Evolutionary conservation across 176 grass and related monocot genomes (phyloP).

Genomic region (Phoenix dactylifera): DNA sequence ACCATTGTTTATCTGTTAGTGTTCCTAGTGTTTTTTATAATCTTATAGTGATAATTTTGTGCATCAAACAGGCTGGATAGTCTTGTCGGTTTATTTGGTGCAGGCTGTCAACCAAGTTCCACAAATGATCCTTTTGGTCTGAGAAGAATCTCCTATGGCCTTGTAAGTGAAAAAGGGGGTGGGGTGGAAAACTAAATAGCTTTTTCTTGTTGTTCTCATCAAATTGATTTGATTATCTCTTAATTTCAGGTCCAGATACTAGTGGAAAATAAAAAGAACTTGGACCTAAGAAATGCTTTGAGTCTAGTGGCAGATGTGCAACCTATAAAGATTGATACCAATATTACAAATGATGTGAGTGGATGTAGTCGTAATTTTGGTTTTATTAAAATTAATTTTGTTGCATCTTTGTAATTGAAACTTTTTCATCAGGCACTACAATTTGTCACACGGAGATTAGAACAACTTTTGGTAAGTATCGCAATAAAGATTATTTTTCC

Average conservation of each 20-base stretch:
- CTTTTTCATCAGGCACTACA: conserved; percentile 49
- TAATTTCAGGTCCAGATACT: conserved; percentile 79
- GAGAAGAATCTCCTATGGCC: conserved; percentile 79
- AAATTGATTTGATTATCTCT: conserved; percentile 28
- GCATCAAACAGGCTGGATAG: conserved; percentile 66
- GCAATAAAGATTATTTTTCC: not conserved
- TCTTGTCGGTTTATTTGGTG: conserved; percentile 93
- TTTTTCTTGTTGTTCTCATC: conserved; percentile 6
- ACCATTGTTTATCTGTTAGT: too few relatives aligned
- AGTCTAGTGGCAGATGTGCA: conserved; percentile 55
- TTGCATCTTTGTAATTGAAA: conserved; percentile 20
- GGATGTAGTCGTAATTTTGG: conserved; percentile 13
- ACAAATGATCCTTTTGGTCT: conserved; percentile 88
- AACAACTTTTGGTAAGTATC: conserved; percentile 85
- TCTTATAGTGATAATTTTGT: conserved; percentile 1
- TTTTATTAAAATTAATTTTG: conserved; percentile 3
- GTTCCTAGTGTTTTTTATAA: not conserved
- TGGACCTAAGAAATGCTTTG: conserved; percentile 67
- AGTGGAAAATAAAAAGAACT: conserved; percentile 80
- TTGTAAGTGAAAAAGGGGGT: conserved; percentile 32
- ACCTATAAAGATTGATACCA: conserved; percentile 44
- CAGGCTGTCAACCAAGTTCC: conserved; percentile 92
- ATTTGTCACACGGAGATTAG: conserved; percentile 81
- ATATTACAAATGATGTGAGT: conserved; percentile 61
- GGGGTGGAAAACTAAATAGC: conserved; percentile 4